Evolutionary conservation across 2,329 filamentous ascomycete genomes (phyloP).

Genomic region (Ophioceras dolichostomum): DNA sequence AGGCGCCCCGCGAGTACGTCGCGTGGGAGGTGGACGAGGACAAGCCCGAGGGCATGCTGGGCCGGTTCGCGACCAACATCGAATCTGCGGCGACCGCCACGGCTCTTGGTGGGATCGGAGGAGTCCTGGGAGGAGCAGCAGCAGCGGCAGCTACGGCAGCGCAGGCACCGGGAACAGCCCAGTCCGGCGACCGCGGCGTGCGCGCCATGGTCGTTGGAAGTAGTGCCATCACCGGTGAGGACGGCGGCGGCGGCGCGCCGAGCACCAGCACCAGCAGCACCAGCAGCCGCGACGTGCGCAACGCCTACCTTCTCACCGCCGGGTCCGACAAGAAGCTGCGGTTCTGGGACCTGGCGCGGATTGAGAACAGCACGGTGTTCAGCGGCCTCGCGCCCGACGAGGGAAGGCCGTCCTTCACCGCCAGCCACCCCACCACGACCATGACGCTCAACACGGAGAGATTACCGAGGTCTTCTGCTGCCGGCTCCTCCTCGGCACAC

Average conservation of each 20-base stretch:
- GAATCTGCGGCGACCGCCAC: constrained; percentile 41
- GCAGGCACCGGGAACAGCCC: constrained; percentile 34
- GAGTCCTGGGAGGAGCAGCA: constrained; percentile 11
- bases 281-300: constrained; percentile 60
- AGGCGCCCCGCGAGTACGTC: constrained; percentile 56
- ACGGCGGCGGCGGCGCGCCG: constrained; percentile 38
- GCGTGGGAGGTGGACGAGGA: constrained; percentile 88
- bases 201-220: constrained; percentile 59
- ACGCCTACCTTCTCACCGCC: constrained; percentile 76
- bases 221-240: neutral
- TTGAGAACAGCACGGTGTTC: constrained; percentile 68
- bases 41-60: constrained; percentile 73
- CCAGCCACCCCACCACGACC: constrained; percentile 47
- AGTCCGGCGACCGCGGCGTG: constrained; percentile 48
- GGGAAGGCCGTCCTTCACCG: constrained; percentile 59
- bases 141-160: constrained; percentile 33
- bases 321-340: constrained; percentile 84
- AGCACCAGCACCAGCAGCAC: constrained; percentile 37
- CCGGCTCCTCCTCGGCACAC: constrained; percentile 17
- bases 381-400: constrained; percentile 66
- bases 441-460: constrained; percentile 57
- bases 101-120: no score
- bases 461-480: constrained; percentile 23
- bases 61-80: constrained; percentile 66
- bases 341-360: constrained; percentile 79